A percentile compares a stretch with the other conserved stretches of the same genome.
Conservation (phyloP, 2,329 filamentous ascomycete genomes). For the Botrytis aclada region DNA sequence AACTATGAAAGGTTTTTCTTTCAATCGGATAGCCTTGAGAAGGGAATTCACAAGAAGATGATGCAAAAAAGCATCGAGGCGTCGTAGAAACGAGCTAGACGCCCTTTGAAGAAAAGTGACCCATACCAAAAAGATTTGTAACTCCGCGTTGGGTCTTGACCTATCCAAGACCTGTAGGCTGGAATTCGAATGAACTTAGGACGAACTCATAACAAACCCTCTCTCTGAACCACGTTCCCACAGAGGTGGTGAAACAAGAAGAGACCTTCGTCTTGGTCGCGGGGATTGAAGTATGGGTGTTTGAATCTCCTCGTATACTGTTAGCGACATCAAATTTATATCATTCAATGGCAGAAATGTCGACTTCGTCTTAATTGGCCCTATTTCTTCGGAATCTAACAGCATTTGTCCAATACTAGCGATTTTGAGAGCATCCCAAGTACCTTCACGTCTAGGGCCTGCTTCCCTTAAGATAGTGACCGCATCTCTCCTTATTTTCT, state of each 20-base stretch:
- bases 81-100: no score
- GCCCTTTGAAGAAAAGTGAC: background rate
- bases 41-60: background rate
- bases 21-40: background rate
- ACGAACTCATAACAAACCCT: background rate
- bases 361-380: conserved; percentile 11
- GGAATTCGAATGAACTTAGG: background rate
- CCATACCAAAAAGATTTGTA: background rate
- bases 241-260: conserved; percentile 18
- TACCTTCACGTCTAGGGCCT: conserved; percentile 26
- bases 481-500: conserved; percentile 25
- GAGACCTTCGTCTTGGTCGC: conserved; percentile 14
- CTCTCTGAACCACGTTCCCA: conserved; percentile 8
- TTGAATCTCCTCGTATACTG: conserved; percentile 4
- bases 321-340: conserved; percentile 13
- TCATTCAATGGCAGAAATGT: conserved; percentile 1
- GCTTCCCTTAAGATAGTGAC: conserved; percentile 22
- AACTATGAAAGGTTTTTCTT: background rate
- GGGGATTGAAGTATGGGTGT: conserved; percentile 12
- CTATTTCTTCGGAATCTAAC: conserved; percentile 13
- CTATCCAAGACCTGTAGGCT: background rate
- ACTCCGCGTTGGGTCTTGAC: background rate
- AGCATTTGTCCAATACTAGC: conserved; percentile 22
- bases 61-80: background rate
- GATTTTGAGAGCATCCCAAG: conserved; percentile 27